Conservation (phyloP, 345 rosid genomes). For the Dipteronia sinensis region DNA sequence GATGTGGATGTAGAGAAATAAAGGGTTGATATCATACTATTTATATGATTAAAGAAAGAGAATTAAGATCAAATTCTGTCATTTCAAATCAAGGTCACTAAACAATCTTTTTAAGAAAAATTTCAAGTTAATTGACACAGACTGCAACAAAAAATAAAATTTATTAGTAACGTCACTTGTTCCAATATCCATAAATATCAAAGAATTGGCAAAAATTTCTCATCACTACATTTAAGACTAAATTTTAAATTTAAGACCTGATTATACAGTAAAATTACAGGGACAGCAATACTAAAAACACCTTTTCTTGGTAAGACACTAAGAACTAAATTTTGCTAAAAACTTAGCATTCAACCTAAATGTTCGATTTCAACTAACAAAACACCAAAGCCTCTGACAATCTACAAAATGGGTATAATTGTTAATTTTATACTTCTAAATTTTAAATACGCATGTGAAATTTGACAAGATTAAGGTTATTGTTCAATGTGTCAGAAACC, state of each 20-base stretch:
- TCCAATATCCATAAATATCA: neutral
- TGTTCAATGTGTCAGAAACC: neutral
- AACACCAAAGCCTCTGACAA: neutral
- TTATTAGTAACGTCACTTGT: neutral
- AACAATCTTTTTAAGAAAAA: neutral
- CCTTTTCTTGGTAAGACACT: neutral
- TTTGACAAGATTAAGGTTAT: neutral
- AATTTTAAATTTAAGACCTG: neutral
- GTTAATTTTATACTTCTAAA: neutral
- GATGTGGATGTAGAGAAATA: constrained; percentile 13
- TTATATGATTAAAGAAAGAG: neutral
- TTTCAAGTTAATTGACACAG: neutral
- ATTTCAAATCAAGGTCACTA: neutral
- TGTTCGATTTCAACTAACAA: neutral
- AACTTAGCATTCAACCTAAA: neutral
- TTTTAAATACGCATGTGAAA: neutral
- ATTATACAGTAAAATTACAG: neutral
- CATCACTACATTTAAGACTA: neutral
- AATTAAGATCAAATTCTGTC: neutral
- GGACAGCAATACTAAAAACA: neutral
- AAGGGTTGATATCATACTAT: neutral
- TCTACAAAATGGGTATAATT: neutral
- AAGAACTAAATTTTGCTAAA: neutral
- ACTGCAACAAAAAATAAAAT: neutral
- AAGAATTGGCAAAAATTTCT: neutral